A percentile compares a stretch with the other conserved stretches of the same genome.
These are phyloP conservation scores for Lentinus tigrinus DNA, from an alignment of 768 basidiomycete species.

Conservation along the genomic window DNA sequence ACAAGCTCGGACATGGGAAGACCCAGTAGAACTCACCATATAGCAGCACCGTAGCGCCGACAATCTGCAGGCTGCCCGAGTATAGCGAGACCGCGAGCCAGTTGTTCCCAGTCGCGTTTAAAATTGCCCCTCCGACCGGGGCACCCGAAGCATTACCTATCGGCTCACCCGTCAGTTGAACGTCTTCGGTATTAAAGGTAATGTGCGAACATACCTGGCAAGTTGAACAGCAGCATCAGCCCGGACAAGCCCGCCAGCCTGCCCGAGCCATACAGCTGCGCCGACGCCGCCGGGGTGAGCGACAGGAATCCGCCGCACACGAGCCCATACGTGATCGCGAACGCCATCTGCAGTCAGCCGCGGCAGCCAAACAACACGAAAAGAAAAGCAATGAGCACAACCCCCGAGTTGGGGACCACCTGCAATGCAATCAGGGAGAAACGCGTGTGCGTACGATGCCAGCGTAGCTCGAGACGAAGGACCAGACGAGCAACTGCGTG, in stretches of 20 bases:
- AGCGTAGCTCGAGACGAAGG: constrained; percentile 17
- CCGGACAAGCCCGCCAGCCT: constrained; percentile 23
- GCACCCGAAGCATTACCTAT: constrained; percentile 22
- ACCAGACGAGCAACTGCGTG: constrained; percentile 23
- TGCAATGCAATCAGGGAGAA: not conserved
- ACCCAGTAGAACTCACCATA: constrained; percentile 15
- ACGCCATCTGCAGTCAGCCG: constrained; percentile 23
- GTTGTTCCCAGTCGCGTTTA: constrained; percentile 15
- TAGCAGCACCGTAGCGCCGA: constrained; percentile 17
- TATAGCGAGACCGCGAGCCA: constrained; percentile 24
- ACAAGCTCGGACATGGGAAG: not conserved
- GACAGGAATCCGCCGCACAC: constrained; percentile 38
- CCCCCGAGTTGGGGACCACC: not conserved
- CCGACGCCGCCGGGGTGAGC: constrained; percentile 32
- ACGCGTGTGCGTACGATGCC: constrained; percentile 20
- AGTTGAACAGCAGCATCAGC: constrained; percentile 20
- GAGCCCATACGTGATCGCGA: constrained; percentile 35
- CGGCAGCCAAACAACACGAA: not conserved
- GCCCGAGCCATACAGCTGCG: constrained; percentile 23
- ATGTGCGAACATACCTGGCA: constrained; percentile 15
- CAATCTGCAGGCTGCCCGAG: constrained; percentile 22
- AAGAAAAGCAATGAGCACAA: not conserved
- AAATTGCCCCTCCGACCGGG: constrained; percentile 22
- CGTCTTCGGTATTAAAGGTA: not conserved
- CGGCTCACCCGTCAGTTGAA: not conserved